Evolutionary conservation across 225 moss, liverwort and hornwort genomes (phyloP).

Genomic region (Polytrichum formosum): DNA sequence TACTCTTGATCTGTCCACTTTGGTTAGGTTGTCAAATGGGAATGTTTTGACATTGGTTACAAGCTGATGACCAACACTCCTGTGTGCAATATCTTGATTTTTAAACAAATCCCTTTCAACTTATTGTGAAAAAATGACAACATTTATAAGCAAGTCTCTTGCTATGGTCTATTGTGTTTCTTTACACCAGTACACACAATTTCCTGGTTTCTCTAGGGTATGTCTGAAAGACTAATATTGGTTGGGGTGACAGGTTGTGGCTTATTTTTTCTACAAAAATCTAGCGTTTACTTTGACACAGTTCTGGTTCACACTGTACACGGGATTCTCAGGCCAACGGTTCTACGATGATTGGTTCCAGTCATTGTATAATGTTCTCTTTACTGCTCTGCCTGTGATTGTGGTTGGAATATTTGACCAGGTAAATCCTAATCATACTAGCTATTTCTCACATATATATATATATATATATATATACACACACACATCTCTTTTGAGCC

Average conservation of each 20-base stretch:
- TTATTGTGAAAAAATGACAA: no score
- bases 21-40: no score
- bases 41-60: no score
- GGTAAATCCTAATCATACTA: conserved; percentile 20
- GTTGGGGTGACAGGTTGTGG: conserved; percentile 61
- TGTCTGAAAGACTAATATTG: background rate
- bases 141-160: no score
- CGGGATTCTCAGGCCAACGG: conserved; percentile 89
- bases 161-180: no score
- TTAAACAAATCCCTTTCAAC: no score
- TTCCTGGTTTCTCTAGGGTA: background rate
- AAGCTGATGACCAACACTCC: no score
- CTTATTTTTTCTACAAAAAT: conserved; percentile 97
- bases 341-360: conserved; percentile 98
- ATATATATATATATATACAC: no score
- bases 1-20: background rate
- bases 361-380: conserved; percentile 88
- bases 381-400: conserved; percentile 91
- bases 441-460: no score
- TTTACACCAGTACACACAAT: no score
- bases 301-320: conserved; percentile 92
- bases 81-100: no score
- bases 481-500: no score
- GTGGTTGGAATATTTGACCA: conserved; percentile 91
- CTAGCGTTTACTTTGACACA: conserved; percentile 84